A percentile compares a stretch with the other conserved stretches of the same genome.
Conservation (phyloP, 441 rosid genomes). For the Pelargonium citronellum region DNA sequence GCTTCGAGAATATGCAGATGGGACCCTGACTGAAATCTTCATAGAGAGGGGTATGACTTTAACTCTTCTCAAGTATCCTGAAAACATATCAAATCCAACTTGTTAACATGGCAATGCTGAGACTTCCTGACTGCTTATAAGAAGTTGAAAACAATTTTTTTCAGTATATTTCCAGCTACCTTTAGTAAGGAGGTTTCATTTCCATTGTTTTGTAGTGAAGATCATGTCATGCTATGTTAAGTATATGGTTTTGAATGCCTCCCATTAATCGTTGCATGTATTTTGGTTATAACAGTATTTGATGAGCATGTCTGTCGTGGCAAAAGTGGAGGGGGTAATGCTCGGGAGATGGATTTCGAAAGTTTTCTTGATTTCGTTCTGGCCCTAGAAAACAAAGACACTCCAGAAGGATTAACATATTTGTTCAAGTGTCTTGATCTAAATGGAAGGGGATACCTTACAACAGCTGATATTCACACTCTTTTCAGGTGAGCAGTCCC, state of each 20-base stretch:
- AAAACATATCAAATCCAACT: not conserved
- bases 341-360: slow-evolving; percentile 93
- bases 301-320: slow-evolving; percentile 93
- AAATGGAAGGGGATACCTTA: slow-evolving; percentile 77
- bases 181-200: too few relatives aligned
- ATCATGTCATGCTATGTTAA: not conserved
- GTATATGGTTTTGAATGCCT: not conserved
- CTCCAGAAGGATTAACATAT: slow-evolving; percentile 90
- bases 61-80: not conserved
- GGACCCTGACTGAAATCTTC: slow-evolving; percentile 87
- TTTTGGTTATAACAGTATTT: slow-evolving; percentile 44
- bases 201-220: not conserved
- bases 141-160: too few relatives aligned
- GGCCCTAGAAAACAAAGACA: slow-evolving; percentile 92
- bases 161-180: not conserved
- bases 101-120: too few relatives aligned
- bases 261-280: slow-evolving; percentile 8
- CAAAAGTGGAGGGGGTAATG: slow-evolving; percentile 54
- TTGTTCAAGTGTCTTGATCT: slow-evolving; percentile 92
- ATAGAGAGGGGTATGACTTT: slow-evolving; percentile 72
- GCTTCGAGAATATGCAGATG: slow-evolving; percentile 93
- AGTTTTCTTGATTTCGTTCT: slow-evolving; percentile 90
- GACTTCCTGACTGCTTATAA: too few relatives aligned
- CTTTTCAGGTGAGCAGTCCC: slow-evolving; percentile 71
- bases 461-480: slow-evolving; percentile 92